Conservation (phyloP, 2,329 filamentous ascomycete species). For the Trichophyton equinum region DNA sequence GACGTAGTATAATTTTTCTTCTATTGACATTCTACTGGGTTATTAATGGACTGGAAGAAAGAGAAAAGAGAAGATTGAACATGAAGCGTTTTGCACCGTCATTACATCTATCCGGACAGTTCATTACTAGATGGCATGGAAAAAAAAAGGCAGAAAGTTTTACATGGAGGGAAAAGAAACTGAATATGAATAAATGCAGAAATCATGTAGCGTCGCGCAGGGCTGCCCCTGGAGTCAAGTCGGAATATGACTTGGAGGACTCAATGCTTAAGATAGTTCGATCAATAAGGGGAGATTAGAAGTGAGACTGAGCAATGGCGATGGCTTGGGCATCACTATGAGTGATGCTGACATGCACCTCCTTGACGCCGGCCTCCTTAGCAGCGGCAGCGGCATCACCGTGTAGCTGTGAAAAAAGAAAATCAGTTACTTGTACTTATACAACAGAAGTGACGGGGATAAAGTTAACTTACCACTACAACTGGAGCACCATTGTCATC, state of each 20-base stretch:
- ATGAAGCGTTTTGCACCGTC: background rate
- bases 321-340: constrained; percentile 91
- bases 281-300: background rate
- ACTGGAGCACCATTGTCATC: constrained; percentile 70
- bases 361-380: constrained; percentile 75
- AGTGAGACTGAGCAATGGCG: constrained; percentile 61
- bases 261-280: background rate
- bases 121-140: background rate
- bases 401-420: constrained; percentile 50
- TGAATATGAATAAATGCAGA: background rate
- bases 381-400: constrained; percentile 74
- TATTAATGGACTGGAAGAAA: background rate
- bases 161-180: background rate
- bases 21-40: background rate
- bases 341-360: constrained; percentile 85
- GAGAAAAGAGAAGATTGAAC: background rate
- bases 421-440: background rate
- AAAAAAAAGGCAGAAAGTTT: background rate
- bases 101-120: background rate
- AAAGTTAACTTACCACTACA: constrained; percentile 59
- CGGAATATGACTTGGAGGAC: background rate
- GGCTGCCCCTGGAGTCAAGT: background rate
- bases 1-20: background rate
- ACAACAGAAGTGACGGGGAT: constrained; percentile 9
- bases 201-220: background rate